phyloP scores from a whole-genome alignment of 257 asterid genomes.

The Craterostigma plantagineum region DNA sequence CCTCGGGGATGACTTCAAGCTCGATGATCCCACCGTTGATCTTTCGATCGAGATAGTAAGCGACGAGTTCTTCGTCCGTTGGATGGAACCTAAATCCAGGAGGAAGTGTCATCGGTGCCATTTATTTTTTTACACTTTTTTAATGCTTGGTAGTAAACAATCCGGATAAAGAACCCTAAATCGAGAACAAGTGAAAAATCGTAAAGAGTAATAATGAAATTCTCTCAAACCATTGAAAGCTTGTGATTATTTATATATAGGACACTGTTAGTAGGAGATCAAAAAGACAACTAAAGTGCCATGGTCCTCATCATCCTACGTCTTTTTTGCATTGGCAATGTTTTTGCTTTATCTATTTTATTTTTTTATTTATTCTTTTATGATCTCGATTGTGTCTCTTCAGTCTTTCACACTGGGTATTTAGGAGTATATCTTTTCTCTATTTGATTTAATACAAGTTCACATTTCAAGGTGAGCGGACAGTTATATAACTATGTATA shows the following conservation, averaged over 20 bases:
- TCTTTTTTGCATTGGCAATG: slow-evolving; percentile 20
- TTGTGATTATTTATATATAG: slow-evolving; percentile 12
- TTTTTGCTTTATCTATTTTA: slow-evolving; percentile 5
- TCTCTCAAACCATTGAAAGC: background rate
- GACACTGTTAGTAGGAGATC: slow-evolving; percentile 25
- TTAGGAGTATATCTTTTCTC: slow-evolving; percentile 5
- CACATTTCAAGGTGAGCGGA: slow-evolving; percentile 5
- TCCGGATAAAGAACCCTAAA: too few relatives aligned
- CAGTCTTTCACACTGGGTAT: slow-evolving; percentile 4
- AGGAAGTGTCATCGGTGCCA: slow-evolving; percentile 50
- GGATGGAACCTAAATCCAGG: slow-evolving; percentile 68
- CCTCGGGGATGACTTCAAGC: slow-evolving; percentile 54
- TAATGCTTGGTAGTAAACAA: too few relatives aligned
- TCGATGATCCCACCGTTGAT: slow-evolving; percentile 55
- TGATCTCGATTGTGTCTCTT: background rate
- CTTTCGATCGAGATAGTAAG: slow-evolving; percentile 47
- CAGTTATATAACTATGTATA: background rate
- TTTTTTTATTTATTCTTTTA: background rate
- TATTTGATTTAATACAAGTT: slow-evolving; percentile 1
- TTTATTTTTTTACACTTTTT: slow-evolving; percentile 5
- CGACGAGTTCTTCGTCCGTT: slow-evolving; percentile 59
- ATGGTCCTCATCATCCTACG: slow-evolving; percentile 23
- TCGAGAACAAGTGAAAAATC: too few relatives aligned
- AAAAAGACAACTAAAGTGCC: slow-evolving; percentile 28
- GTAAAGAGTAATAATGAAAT: too few relatives aligned